Percentiles rank a stretch among this genome's conserved stretches.
These are phyloP conservation scores for Pestalotiopsis sp. DNA, from an alignment of 2,329 filamentous ascomycete genomes.

Conservation along the genomic window DNA sequence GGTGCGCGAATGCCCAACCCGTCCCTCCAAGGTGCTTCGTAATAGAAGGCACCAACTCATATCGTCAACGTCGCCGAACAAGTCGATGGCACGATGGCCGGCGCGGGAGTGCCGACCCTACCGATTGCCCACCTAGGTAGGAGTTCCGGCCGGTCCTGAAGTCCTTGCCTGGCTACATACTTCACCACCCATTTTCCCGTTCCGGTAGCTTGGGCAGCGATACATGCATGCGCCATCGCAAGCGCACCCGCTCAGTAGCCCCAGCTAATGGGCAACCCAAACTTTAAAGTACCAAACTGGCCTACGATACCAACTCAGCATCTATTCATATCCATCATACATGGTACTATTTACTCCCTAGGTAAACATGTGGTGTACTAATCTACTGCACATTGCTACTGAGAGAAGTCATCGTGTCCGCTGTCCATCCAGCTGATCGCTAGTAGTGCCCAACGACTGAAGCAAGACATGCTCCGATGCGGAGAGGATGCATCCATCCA, in stretches of 20 bases:
- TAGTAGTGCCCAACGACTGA: no score
- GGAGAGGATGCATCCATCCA: no score
- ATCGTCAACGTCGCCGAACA: no score
- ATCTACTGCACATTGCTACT: no score
- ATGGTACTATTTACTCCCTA: no score
- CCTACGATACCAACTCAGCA: background rate
- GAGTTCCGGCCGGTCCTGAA: background rate
- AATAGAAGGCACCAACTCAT: background rate
- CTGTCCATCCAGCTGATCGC: no score
- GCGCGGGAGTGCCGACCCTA: background rate
- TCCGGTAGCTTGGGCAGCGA: constrained; percentile 14
- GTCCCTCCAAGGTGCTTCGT: background rate
- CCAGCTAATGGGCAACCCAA: background rate
- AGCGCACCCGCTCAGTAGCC: background rate
- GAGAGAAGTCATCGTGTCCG: no score
- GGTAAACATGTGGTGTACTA: no score
- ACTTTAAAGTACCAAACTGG: background rate
- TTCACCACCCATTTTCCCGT: background rate
- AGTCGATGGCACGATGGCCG: no score
- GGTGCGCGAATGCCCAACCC: background rate
- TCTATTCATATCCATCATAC: no score
- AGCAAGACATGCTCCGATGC: no score
- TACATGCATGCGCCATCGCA: constrained; percentile 1
- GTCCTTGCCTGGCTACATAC: background rate
- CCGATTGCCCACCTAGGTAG: background rate